Base-by-base conservation (phyloP, 1,139 yeast genomes). In the Candida tunisiensis region DNA sequence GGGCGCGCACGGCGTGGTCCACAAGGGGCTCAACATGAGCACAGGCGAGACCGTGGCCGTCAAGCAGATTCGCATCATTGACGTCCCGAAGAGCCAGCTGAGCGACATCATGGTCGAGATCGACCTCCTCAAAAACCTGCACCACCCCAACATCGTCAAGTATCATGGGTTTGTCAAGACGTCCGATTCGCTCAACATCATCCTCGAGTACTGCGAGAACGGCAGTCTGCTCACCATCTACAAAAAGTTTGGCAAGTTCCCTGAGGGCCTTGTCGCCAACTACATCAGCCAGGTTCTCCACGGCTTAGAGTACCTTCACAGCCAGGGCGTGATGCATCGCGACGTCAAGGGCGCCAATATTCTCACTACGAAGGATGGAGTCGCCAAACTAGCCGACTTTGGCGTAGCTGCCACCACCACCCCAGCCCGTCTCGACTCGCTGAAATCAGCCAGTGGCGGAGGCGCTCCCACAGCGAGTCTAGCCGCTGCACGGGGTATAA, bases 121-220 rank as follows among this genome's bases (percentile, higher is more conserved):
- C 49, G 69, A 69, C 34, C 49, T 69, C 13, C 44, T 61, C 28
- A 70, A 67, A 34, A 60, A 65, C 28, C 74, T 83, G 69, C 74
- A 82, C n/a, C 94, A 88, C 47, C 69, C 71, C 4, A 80, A 88
- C 42, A 83, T 88, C 31, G 94, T 88, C 29, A 79, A 79, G 41
- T 80, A 85, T 42, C 88, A 74, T 38, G 94, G 95, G 2, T 83
- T 79, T 47, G 77, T 80, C 30, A 73, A 78, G 42, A 74, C 75
- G 16, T 58, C 67, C 2, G 60, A 62, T 19, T 65, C 73, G 10
- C 56, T 85, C 33, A 75, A 75, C 42, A 77, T 85, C 20, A 69
- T 88, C 25, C 57, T 88, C 26, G 85, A 74, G 49, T 82, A 64
- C 46, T 85, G 98, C 42, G 69, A 80, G 10, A 78, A 79, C 20